Conservation (phyloP, 2,329 filamentous ascomycete genomes). For the Venturia carpophila region DNA sequence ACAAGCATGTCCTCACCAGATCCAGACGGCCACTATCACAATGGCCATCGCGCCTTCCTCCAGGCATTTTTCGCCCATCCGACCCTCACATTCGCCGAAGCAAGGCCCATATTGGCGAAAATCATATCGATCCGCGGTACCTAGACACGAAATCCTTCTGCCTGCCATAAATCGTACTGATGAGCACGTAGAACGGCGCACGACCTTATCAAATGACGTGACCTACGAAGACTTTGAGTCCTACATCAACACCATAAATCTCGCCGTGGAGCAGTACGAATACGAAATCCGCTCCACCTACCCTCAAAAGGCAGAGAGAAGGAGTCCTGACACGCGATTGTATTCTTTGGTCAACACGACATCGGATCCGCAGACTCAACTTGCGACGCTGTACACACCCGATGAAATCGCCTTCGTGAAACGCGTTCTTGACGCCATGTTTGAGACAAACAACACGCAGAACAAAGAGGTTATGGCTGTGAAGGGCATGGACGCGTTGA, state of each 20-base stretch:
- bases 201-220: slow-evolving; percentile 53
- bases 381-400: slow-evolving; percentile 70
- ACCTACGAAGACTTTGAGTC: slow-evolving; percentile 58
- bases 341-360: slow-evolving; percentile 84
- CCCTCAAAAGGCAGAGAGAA: slow-evolving; percentile 53
- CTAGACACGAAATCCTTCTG: not conserved
- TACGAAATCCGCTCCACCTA: slow-evolving; percentile 72
- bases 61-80: slow-evolving; percentile 79
- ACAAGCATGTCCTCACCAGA: slow-evolving; percentile 6
- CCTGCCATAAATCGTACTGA: slow-evolving; percentile 18
- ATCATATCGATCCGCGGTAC: slow-evolving; percentile 58
- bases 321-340: slow-evolving; percentile 39
- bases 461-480: slow-evolving; percentile 79
- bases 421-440: slow-evolving; percentile 81
- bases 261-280: slow-evolving; percentile 70
- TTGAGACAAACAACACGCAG: slow-evolving; percentile 75
- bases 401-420: slow-evolving; percentile 90
- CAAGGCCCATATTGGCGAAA: slow-evolving; percentile 64
- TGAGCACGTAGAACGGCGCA: slow-evolving; percentile 34
- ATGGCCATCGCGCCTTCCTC: slow-evolving; percentile 79
- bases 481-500: slow-evolving; percentile 68
- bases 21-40: slow-evolving; percentile 38
- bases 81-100: slow-evolving; percentile 66
- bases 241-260: slow-evolving; percentile 63
- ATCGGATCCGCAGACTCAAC: slow-evolving; percentile 75